Evolutionary conservation across 176 grass and related monocot species (phyloP).

Genomic region (Cenchrus fungigraminus): DNA sequence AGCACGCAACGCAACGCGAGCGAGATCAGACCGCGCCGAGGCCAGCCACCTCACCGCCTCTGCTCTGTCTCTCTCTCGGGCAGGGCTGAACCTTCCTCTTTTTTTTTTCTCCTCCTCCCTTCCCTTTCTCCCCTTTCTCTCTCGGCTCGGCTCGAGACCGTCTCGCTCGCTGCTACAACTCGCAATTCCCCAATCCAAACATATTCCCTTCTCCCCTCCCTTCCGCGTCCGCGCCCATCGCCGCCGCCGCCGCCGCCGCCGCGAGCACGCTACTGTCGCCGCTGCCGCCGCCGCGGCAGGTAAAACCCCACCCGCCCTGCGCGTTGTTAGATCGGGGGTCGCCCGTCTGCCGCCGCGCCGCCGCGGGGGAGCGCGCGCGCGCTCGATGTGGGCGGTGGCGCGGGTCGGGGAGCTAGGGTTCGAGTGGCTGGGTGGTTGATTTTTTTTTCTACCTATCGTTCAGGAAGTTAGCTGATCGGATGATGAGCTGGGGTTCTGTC

Average conservation of each 20-base stretch:
- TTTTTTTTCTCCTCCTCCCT: not conserved
- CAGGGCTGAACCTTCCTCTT: not conserved
- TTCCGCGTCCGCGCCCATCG: not conserved
- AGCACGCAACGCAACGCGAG: not conserved
- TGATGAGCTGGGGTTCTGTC: not conserved
- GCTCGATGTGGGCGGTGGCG: not conserved
- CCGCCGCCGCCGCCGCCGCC: constrained; percentile 28
- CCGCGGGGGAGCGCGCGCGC: not conserved
- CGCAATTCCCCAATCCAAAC: constrained; percentile 61
- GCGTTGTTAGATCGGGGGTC: constrained; percentile 36
- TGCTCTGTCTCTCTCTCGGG: not conserved
- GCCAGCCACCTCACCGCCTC: constrained; percentile 38
- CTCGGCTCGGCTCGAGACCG: not conserved
- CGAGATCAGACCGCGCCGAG: constrained; percentile 35
- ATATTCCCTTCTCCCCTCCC: constrained; percentile 24
- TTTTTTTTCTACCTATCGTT: not conserved
- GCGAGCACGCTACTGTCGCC: constrained; percentile 7
- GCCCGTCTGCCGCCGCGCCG: not conserved
- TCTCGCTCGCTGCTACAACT: constrained; percentile 32
- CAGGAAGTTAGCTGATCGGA: not conserved
- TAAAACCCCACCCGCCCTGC: not conserved
- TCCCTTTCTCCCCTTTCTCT: not conserved
- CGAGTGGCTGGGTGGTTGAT: not conserved
- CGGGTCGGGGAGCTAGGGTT: constrained; percentile 43
- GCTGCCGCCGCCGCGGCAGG: constrained; percentile 40